Conservation (phyloP, 345 rosid genomes). For the Draba incana region DNA sequence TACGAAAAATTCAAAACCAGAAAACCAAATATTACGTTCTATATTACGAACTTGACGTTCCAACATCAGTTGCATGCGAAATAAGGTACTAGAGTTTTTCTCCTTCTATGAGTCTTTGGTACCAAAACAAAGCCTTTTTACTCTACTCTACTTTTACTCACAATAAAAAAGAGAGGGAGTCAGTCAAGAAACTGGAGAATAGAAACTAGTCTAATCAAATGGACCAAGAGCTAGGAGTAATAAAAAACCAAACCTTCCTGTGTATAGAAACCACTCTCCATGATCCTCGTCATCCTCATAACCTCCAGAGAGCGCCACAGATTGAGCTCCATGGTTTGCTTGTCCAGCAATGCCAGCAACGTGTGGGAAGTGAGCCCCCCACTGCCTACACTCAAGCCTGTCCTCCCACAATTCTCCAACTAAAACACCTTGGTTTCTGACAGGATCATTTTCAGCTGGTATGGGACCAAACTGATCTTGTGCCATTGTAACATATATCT, state of each 20-base stretch:
- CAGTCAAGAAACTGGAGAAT: too few species aligned
- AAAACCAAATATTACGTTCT: too few species aligned
- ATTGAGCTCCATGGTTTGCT: slow-evolving; percentile 67
- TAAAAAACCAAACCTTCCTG: slow-evolving; percentile 35
- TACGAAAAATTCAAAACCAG: too few species aligned
- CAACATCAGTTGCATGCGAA: too few species aligned
- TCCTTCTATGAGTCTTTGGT: too few species aligned
- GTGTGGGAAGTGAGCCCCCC: slow-evolving; percentile 77
- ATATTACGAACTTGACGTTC: too few species aligned
- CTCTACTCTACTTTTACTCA: too few species aligned
- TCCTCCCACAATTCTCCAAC: slow-evolving; percentile 80
- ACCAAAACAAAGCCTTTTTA: too few species aligned
- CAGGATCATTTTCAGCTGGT: slow-evolving; percentile 70
- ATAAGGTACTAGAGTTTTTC: too few species aligned
- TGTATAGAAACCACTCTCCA: slow-evolving; percentile 51
- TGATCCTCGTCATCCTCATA: slow-evolving; percentile 84
- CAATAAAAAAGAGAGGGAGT: not conserved
- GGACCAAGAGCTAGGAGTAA: not conserved
- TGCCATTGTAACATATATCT: slow-evolving; percentile 63
- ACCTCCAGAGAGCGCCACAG: slow-evolving; percentile 80
- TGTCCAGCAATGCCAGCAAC: slow-evolving; percentile 84
- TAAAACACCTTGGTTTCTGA: slow-evolving; percentile 59
- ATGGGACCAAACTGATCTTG: slow-evolving; percentile 87
- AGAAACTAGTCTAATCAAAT: not conserved
- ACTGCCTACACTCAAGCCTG: slow-evolving; percentile 69